Evolutionary conservation across 2,329 filamentous ascomycete genomes (phyloP), one percentile per base, ranked within the genome.

Genomic region (Trichothecium sympodiale): DNA sequence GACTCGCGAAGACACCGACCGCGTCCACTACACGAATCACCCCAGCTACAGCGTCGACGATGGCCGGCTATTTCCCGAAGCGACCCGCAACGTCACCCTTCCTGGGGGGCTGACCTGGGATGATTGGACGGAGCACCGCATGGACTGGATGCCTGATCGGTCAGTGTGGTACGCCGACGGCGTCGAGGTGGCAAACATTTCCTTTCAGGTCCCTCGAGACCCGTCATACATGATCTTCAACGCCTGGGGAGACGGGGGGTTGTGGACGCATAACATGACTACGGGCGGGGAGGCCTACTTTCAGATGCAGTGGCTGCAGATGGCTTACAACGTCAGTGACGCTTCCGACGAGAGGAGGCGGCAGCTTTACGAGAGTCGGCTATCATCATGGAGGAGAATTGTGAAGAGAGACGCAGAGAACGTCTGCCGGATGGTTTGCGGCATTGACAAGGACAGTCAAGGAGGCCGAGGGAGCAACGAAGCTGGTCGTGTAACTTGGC

Each of bases 221-320:
- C 57, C 64, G 5, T 65, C 64, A 29, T 60, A 59, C 27, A 47
- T 77, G 29, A 61, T 68, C 9, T 59, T 77, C 39, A 77, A 77
- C 44, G 61, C 71, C 34, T 78, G 74, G 73, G 70, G 69, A 33
- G 67, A 77, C 39, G 73, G 72, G 4, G 66, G 68, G 3, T 52
- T 56, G 18, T 78, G 73, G 72, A 66, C 67, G 5, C 71, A 71
- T 5, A 61, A 65, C 26, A 75, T 78, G 71, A 58, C 49, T 1
- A 53, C 58, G 8, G 60, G 60, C 2, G 59, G 57, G 13, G 56
- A 57, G 29, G 72, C 72, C 0, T 68, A 66, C 41, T 57, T 77
- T 43, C 67, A 77, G 45, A 61, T 77, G 10, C 67, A 74, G 56
- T 77, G 71, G 72, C 64, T 77, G 33, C 71, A 78, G 49, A 56